Base-by-base conservation (phyloP, 192 early-diverging fungal genomes). In the Entomortierella beljakovae region DNA sequence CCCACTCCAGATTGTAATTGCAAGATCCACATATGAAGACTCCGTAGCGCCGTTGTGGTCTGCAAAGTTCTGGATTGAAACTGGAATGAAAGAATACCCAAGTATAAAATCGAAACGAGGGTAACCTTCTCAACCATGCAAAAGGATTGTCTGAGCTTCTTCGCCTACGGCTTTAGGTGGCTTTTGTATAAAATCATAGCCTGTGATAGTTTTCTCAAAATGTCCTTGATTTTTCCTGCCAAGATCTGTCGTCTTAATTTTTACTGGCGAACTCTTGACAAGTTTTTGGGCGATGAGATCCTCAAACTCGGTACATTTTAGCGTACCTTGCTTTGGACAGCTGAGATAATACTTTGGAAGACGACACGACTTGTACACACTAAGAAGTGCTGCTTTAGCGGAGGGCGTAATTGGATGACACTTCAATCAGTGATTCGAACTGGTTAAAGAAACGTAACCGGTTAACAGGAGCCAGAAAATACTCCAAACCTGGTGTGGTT, bases 81-180 rank as follows among this genome's bases (percentile, higher is more conserved):
- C 63, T 46, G 59, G 72, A 59, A 74, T 74, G 57, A 74, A 74
- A 29, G 54, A 57, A 34, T 55, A 46, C 42, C 74, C 57, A 11
- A 53, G 74, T 1, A 77, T 56, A 46, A 61, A 77, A 38, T 69
- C 66, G 46, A 77, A 77, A 42, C 46, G 74, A 25, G 57, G 38
- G 25, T 77, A 77, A 20, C 42, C 61, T 51, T 43, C 40, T 8
- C 13, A 38, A 23, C 57, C 62, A 34, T 66, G 34, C 53, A 65
- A 35, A 5, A 69, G 50, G 42, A 64, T 37, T 40, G 38, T 40
- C 51, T 52, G 11, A 43, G 31, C 33, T 35, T 20, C 20, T 43
- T 38, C 57, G 25, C 33, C 57, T 59, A 51, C 18, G 32, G 20
- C 20, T 50, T 58, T 33, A 25, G 43, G 31, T 56, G 52, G 48